These are phyloP conservation scores for Erodium texanum DNA, from an alignment of 441 rosid genomes.

Conservation along the genomic window DNA sequence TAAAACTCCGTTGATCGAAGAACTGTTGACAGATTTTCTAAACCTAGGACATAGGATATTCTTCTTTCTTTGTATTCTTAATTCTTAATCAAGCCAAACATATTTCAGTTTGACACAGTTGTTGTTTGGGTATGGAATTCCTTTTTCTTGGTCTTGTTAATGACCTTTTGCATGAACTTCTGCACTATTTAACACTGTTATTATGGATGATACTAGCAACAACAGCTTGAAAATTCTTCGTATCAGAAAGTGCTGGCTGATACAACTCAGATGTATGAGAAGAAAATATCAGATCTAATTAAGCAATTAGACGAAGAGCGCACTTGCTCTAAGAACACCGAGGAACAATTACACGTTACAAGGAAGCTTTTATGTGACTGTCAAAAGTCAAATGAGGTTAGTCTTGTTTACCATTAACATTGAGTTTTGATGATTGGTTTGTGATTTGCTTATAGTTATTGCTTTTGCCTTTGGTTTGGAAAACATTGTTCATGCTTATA, in stretches of 20 bases:
- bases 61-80: background rate
- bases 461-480: background rate
- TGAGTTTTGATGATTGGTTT: too few relatives aligned
- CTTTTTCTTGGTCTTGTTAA: background rate
- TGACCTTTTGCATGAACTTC: constrained; percentile 3
- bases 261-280: constrained; percentile 75
- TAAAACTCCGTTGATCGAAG: background rate
- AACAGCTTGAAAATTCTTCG: constrained; percentile 58
- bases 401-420: constrained; percentile 13
- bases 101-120: background rate
- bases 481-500: background rate
- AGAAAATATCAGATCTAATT: constrained; percentile 50
- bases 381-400: constrained; percentile 56
- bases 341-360: constrained; percentile 41
- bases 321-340: constrained; percentile 30
- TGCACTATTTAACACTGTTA: constrained; percentile 18
- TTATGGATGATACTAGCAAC: constrained; percentile 50
- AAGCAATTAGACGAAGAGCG: constrained; percentile 50
- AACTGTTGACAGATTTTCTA: background rate
- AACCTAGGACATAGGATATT: too few relatives aligned
- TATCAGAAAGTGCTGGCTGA: constrained; percentile 74
- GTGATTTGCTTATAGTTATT: background rate
- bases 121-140: background rate
- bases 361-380: constrained; percentile 41
- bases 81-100: background rate